phyloP scores from a whole-genome alignment of 192 early-diverging fungal genomes.

The Pilaira anomala region DNA sequence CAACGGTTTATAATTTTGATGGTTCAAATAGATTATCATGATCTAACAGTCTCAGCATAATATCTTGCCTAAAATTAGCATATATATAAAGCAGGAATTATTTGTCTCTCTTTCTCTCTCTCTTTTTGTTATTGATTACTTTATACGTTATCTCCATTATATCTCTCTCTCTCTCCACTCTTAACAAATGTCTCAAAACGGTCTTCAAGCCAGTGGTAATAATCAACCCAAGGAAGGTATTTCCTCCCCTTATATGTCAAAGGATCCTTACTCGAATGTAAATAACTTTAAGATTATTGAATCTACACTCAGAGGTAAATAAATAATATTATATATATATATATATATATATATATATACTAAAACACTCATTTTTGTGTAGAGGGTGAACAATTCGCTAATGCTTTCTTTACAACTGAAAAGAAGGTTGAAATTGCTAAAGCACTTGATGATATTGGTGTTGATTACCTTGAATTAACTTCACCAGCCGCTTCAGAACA shows the following conservation, averaged over 20 bases:
- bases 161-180: no score
- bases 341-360: background rate
- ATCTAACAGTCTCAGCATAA: no score
- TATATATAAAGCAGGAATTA: no score
- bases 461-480: conserved; percentile 97
- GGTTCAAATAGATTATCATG: no score
- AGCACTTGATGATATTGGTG: conserved; percentile 96
- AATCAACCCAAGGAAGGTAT: conserved; percentile 20
- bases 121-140: no score
- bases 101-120: no score
- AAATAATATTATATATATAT: background rate
- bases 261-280: conserved; percentile 77
- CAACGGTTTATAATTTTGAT: no score
- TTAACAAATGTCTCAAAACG: no score
- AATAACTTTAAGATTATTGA: conserved; percentile 95
- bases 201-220: no score
- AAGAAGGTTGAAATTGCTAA: conserved; percentile 99
- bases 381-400: conserved; percentile 99
- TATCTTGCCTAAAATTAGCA: no score
- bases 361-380: conserved; percentile 2
- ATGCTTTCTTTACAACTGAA: conserved; percentile 96
- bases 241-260: conserved; percentile 46
- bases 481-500: conserved; percentile 97
- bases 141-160: no score
- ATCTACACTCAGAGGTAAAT: conserved; percentile 85